phyloP scores from a whole-genome alignment of 2,329 filamentous ascomycete genomes.

The Aureobasidium sp. region DNA sequence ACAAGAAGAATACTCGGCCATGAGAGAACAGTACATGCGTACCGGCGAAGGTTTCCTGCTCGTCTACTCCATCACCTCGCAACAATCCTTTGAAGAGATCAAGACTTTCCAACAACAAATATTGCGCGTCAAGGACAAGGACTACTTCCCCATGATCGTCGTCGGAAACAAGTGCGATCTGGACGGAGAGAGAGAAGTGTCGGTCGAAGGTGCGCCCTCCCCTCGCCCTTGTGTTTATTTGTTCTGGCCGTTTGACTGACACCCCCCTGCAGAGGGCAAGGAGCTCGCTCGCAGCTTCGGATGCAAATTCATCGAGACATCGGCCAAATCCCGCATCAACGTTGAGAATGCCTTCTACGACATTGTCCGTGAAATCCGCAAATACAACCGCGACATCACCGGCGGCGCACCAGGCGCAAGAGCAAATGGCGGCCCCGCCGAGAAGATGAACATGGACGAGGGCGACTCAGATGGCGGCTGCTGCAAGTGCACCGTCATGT shows the following conservation, averaged over 20 bases:
- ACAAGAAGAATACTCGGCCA: slow-evolving; percentile 98
- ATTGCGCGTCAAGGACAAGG: slow-evolving; percentile 87
- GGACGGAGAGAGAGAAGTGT: slow-evolving; percentile 84
- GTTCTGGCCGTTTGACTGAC: slow-evolving; percentile 17
- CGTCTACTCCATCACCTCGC: slow-evolving; percentile 95
- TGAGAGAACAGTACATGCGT: slow-evolving; percentile 99
- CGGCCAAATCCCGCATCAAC: slow-evolving; percentile 95
- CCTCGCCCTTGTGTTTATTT: not conserved
- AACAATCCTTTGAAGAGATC: slow-evolving; percentile 97
- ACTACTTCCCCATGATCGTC: slow-evolving; percentile 98
- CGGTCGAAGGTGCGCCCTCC: slow-evolving; percentile 70
- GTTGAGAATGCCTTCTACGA: slow-evolving; percentile 99
- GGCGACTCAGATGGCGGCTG: slow-evolving; percentile 61
- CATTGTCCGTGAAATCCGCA: slow-evolving; percentile 93
- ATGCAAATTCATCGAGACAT: slow-evolving; percentile 99
- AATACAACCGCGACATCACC: slow-evolving; percentile 96
- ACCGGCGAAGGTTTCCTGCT: slow-evolving; percentile 96
- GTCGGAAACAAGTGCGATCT: slow-evolving; percentile 99
- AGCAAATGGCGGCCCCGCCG: slow-evolving; percentile 52
- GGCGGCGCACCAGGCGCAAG: slow-evolving; percentile 56
- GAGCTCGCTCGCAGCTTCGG: slow-evolving; percentile 77
- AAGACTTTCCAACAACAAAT: slow-evolving; percentile 99
- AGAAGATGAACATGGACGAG: slow-evolving; percentile 69
- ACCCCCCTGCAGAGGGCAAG: slow-evolving; percentile 66
- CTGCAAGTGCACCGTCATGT: slow-evolving; percentile 90